Conservation (phyloP, 2,329 filamentous ascomycete genomes). For the Peltaster fructicola region DNA sequence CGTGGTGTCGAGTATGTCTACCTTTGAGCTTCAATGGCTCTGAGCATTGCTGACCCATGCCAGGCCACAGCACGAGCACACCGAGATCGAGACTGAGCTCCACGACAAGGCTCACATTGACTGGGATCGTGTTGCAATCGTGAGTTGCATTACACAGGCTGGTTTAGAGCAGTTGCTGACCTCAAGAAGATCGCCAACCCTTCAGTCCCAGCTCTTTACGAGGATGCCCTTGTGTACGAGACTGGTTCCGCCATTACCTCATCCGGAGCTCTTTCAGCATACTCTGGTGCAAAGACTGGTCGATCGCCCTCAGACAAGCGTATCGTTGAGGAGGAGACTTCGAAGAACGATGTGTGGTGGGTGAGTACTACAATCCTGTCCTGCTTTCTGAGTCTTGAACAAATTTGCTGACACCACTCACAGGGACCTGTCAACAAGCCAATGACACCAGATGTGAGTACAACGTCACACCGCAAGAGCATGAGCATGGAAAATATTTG, state of each 20-base stretch:
- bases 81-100: slow-evolving; percentile 92
- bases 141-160: slow-evolving; percentile 30
- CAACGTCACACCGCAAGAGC: slow-evolving; percentile 1
- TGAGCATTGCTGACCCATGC: too few relatives aligned
- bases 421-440: slow-evolving; percentile 99
- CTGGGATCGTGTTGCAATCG: slow-evolving; percentile 95
- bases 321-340: slow-evolving; percentile 79
- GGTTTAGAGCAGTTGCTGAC: slow-evolving; percentile 3
- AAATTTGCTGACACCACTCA: too few relatives aligned
- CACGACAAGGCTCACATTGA: slow-evolving; percentile 98
- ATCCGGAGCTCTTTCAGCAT: slow-evolving; percentile 84
- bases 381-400: too few relatives aligned
- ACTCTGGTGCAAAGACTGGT: slow-evolving; percentile 95
- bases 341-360: slow-evolving; percentile 94
- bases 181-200: slow-evolving; percentile 57
- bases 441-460: slow-evolving; percentile 89
- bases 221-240: slow-evolving; percentile 97
- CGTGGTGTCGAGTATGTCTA: slow-evolving; percentile 67
- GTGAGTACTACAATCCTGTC: too few relatives aligned
- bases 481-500: too few relatives aligned
- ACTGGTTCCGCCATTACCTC: slow-evolving; percentile 95
- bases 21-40: slow-evolving; percentile 1
- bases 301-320: slow-evolving; percentile 95
- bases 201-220: slow-evolving; percentile 87
- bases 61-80: slow-evolving; percentile 75